Evolutionary conservation across 225 moss, liverwort and hornwort genomes (phyloP), one percentile per base, ranked within the genome.

Genomic region (Climacium dendroides): DNA sequence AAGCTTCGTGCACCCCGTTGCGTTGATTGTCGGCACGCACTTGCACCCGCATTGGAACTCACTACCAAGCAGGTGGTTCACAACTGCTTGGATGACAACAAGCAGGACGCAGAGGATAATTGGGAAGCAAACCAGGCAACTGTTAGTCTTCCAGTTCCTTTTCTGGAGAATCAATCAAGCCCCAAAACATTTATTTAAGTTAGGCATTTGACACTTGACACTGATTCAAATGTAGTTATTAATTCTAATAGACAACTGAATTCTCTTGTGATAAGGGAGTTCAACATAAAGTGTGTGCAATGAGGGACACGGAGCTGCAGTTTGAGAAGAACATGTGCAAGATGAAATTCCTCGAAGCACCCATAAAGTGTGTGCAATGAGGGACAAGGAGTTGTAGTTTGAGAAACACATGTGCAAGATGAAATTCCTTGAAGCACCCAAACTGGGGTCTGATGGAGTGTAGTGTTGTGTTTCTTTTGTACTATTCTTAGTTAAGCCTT

Each of bases 61-160:
- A 15, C 87, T 91, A 75, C 83, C 81, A 81, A 97, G 93, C 1
- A 96, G 4, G 19, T 88, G 78, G 78, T 97, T 95, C 17, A 95
- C 92, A 29, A 82, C 89, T 63, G 24, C 64, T 92, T 97, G 97
- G 22, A 97, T 90, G 16, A 70, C 84, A 43, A 99, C 74, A 28
- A 99, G 90, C 71, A 97, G 85, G 34, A 99, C 19, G 66, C 95
- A 95, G 1, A 96, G 89, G 28, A 90, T 41, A 14, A 99, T 86
- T 41, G 98, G 98, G 32, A 96, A 93, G 88, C 85, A 88, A 34
- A 99, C 90, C 75, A 99, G 82, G 72, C 97, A 97, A 84, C 95
- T 94, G 84, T 99, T 99, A 23, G 95, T 95, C 80, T 82, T 92
- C 92, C 93, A 95, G 63, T 95, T 96, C 80, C 96, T 94, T 84